These are phyloP conservation scores for Boechera divaricarpa DNA, from an alignment of 345 rosid species.

Conservation along the genomic window DNA sequence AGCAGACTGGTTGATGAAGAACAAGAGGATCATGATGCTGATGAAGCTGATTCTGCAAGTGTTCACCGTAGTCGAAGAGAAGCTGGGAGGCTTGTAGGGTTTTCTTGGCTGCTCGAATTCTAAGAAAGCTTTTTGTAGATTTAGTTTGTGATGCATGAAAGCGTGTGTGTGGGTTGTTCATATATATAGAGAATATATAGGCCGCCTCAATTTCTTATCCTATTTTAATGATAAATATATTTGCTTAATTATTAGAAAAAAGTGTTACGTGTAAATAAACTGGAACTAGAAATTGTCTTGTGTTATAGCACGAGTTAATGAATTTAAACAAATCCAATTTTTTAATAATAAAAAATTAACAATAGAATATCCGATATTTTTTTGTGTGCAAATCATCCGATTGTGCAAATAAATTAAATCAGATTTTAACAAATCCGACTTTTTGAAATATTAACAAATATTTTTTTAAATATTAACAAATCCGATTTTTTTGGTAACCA, in stretches of 20 bases:
- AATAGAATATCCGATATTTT: too few species aligned
- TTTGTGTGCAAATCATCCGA: too few species aligned
- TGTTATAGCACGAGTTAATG: too few species aligned
- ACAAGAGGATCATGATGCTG: conserved; percentile 16
- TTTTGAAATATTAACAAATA: too few species aligned
- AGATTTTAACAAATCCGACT: too few species aligned
- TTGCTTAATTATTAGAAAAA: neutral
- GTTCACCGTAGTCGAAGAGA: conserved; percentile 26
- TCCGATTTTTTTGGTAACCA: too few species aligned
- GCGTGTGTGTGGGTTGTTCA: neutral
- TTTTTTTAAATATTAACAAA: too few species aligned
- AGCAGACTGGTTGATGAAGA: conserved; percentile 18
- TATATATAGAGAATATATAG: neutral
- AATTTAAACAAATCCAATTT: too few species aligned
- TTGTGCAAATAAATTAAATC: too few species aligned
- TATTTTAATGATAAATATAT: neutral
- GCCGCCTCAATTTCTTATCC: too few species aligned
- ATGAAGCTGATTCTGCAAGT: conserved; percentile 26
- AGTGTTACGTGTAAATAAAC: neutral
- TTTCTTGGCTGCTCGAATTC: neutral
- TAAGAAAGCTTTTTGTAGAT: neutral
- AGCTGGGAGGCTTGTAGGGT: neutral
- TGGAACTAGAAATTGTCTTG: too few species aligned
- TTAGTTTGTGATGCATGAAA: neutral
- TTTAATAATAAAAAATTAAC: too few species aligned